These are phyloP conservation scores for Suillus sp. DNA, from an alignment of 768 basidiomycete genomes.

Conservation along the genomic window DNA sequence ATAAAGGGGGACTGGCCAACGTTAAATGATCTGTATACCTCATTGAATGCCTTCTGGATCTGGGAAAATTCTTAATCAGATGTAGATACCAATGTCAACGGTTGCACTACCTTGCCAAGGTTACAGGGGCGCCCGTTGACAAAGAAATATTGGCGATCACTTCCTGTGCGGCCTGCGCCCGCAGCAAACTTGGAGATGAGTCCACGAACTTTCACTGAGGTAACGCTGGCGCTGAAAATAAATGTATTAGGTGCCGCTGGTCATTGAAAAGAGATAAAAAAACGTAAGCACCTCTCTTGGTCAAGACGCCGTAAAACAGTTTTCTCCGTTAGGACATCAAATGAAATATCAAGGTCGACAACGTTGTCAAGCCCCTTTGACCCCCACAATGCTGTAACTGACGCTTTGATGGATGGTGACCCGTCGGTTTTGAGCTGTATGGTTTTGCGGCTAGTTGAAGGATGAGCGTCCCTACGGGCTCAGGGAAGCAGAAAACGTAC, in stretches of 20 bases:
- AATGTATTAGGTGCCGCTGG: conserved; percentile 9
- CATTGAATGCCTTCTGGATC: conserved; percentile 90
- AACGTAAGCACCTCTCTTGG: conserved; percentile 24
- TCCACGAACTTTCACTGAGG: conserved; percentile 65
- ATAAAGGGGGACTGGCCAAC: conserved; percentile 76
- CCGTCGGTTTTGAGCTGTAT: conserved; percentile 77
- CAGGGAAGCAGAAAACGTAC: conserved; percentile 42
- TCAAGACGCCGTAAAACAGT: conserved; percentile 23
- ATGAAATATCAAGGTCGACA: conserved; percentile 68
- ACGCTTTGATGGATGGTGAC: conserved; percentile 56
- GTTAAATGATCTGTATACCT: conserved; percentile 87
- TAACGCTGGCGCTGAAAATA: conserved; percentile 22
- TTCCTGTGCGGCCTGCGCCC: conserved; percentile 73
- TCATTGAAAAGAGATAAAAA: neutral
- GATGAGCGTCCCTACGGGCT: neutral
- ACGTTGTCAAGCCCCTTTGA: conserved; percentile 75
- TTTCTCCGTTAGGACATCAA: conserved; percentile 71
- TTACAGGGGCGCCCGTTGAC: conserved; percentile 91
- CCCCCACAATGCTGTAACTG: conserved; percentile 82
- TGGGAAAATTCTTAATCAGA: conserved; percentile 28
- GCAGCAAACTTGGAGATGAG: conserved; percentile 81
- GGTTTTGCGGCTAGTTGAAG: conserved; percentile 53
- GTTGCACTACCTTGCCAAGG: conserved; percentile 59
- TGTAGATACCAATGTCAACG: neutral
- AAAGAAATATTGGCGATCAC: conserved; percentile 91